Evolutionary conservation across 106 monocot genomes (phyloP), one percentile per base, ranked within the genome.

Genomic region (Phalaenopsis equestris): DNA sequence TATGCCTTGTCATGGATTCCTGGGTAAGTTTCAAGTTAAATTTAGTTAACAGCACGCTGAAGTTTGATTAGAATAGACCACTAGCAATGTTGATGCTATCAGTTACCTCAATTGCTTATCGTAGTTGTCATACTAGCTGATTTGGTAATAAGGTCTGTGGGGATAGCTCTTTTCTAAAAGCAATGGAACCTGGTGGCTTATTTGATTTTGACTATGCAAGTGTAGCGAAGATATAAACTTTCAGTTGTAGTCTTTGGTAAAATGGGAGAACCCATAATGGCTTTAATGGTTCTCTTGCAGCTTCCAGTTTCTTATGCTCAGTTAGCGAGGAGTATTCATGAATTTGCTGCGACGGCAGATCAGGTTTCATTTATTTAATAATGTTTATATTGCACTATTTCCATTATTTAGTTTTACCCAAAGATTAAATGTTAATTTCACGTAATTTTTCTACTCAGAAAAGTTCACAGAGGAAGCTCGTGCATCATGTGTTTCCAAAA

Each of bases 231-330:
- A 45, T 45, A 19, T 42, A 19, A 74, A 45, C 9, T 45, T 45
- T 15, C 24, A 74, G n/a, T 45, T 6, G 41, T 19, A 45, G 43
- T 36, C 17, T 45, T 21, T 42, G 6, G 19, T 6, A n/a, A 45
- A 39, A 76, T 36, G 47, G 14, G 76, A 52, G 49, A 24, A 48
- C 21, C 19, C 18, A 52, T 49, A 49, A 76, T 49, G 12, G 49
- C 24, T 30, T 76, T 21, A 23, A 0, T 12, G 47, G 6, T 76
- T 76, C 11, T 49, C 30, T 76, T 76, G 76, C 49, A 76, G 76
- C 89, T 90, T 87, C 92, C 97, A 23, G 92, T 97, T 10, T 97
- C 97, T 46, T 97, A 97, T 83, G 92, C 92, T 79, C 94, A 94
- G 80, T 64, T 97, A 86, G 92, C 86, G 17, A 90, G 93, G 38